These are phyloP conservation scores for Priceomyces medius DNA, from an alignment of 805 yeast genomes.

Conservation along the genomic window DNA sequence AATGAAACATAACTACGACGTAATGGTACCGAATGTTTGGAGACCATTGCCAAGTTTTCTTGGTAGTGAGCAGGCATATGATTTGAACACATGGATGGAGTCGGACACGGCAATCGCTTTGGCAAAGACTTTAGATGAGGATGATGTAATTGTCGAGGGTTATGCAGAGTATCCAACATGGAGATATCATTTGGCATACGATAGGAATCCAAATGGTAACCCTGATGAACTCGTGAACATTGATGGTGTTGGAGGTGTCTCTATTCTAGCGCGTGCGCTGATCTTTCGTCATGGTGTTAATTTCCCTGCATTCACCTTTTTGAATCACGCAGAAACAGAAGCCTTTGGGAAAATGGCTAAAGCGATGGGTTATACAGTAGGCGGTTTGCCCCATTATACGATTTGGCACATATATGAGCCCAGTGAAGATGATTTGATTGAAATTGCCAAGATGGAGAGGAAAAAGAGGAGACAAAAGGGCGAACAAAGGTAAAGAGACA, in stretches of 20 bases:
- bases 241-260: constrained; percentile 88
- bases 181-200: constrained; percentile 78
- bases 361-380: constrained; percentile 76
- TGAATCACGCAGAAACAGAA: constrained; percentile 86
- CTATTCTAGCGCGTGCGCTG: constrained; percentile 71
- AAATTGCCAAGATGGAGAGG: constrained; percentile 68
- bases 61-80: constrained; percentile 91
- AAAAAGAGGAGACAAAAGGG: constrained; percentile 49
- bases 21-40: constrained; percentile 90
- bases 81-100: constrained; percentile 95
- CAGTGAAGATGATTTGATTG: constrained; percentile 75
- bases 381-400: constrained; percentile 87
- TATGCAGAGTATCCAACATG: constrained; percentile 85
- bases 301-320: constrained; percentile 81
- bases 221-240: constrained; percentile 63
- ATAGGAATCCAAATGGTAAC: constrained; percentile 60
- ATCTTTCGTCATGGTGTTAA: constrained; percentile 77
- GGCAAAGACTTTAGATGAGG: constrained; percentile 66
- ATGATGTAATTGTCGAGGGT: constrained; percentile 86
- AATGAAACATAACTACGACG: constrained; percentile 69
- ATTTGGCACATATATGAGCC: constrained; percentile 92
- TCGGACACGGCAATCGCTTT: constrained; percentile 70
- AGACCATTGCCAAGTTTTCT: constrained; percentile 92
- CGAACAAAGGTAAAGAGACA: constrained; percentile 1
- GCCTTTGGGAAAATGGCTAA: constrained; percentile 83